phyloP scores from a whole-genome alignment of 1,284 basidiomycete species.

The Sporisorium scitamineum region DNA sequence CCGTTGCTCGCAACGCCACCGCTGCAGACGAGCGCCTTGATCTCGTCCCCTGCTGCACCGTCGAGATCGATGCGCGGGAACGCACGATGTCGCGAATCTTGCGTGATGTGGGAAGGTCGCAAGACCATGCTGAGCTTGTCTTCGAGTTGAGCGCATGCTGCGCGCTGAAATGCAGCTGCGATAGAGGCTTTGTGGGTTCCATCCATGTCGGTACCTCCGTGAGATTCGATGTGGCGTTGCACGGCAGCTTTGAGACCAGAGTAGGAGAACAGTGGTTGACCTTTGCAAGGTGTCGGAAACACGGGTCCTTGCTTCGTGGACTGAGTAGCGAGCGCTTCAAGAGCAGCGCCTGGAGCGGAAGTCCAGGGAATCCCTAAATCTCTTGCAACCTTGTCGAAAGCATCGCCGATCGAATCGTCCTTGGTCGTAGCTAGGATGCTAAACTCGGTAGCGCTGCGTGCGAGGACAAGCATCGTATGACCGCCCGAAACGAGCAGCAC shows the following conservation, averaged over 20 bases:
- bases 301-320: not conserved
- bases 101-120: constrained; percentile 8
- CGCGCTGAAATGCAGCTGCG: constrained; percentile 58
- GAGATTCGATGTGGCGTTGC: constrained; percentile 32
- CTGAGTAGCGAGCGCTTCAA: constrained; percentile 41
- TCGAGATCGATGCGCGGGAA: constrained; percentile 28
- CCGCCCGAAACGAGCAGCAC: constrained; percentile 66
- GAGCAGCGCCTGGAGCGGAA: constrained; percentile 58
- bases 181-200: constrained; percentile 12
- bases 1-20: constrained; percentile 66
- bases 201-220: not conserved
- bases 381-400: constrained; percentile 65
- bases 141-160: constrained; percentile 61
- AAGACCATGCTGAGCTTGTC: constrained; percentile 59
- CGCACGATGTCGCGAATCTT: constrained; percentile 6
- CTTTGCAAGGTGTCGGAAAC: constrained; percentile 55
- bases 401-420: constrained; percentile 66
- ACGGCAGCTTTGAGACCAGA: constrained; percentile 60
- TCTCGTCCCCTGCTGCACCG: constrained; percentile 10
- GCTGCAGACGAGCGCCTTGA: constrained; percentile 59
- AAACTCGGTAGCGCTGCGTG: constrained; percentile 40
- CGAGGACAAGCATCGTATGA: constrained; percentile 65
- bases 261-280: constrained; percentile 58
- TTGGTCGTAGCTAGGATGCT: constrained; percentile 57
- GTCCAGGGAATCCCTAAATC: constrained; percentile 61